phyloP scores from a whole-genome alignment of 2,329 filamentous ascomycete species.

The Alternaria brassicicola region DNA sequence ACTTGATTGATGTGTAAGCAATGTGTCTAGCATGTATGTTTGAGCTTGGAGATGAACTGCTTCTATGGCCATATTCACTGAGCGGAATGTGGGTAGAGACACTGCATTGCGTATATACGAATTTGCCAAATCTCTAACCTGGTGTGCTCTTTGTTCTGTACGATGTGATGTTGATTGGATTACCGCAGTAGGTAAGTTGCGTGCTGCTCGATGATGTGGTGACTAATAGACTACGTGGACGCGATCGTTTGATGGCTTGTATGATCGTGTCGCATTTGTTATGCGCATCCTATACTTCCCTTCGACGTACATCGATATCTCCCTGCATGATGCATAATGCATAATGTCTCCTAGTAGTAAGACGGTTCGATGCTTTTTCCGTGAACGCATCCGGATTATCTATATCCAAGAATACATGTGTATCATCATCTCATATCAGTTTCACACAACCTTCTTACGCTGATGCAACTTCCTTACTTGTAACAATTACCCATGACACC shows the following conservation, averaged over 20 bases:
- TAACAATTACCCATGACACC: too few species aligned
- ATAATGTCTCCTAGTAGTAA: too few species aligned
- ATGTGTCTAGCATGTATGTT: constrained; percentile 5
- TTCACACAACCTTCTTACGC: too few species aligned
- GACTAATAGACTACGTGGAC: neutral
- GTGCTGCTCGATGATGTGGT: neutral
- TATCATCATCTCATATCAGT: too few species aligned
- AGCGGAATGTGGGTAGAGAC: constrained; percentile 22
- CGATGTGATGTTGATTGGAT: neutral
- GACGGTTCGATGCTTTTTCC: too few species aligned
- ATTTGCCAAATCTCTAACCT: constrained; percentile 6
- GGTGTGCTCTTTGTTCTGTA: neutral
- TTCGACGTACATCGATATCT: neutral
- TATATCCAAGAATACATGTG: too few species aligned
- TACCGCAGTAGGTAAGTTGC: neutral
- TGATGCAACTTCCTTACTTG: too few species aligned
- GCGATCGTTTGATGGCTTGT: neutral
- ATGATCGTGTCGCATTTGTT: neutral
- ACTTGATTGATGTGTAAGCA: constrained; percentile 48
- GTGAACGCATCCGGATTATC: too few species aligned
- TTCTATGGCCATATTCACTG: constrained; percentile 13
- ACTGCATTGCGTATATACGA: constrained; percentile 31
- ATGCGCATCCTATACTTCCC: neutral
- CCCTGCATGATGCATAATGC: too few species aligned
- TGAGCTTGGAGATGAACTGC: constrained; percentile 7